These are phyloP conservation scores for Eimeria acervulina DNA, from an alignment of 169 alveolate genomes.

Conservation along the genomic window DNA sequence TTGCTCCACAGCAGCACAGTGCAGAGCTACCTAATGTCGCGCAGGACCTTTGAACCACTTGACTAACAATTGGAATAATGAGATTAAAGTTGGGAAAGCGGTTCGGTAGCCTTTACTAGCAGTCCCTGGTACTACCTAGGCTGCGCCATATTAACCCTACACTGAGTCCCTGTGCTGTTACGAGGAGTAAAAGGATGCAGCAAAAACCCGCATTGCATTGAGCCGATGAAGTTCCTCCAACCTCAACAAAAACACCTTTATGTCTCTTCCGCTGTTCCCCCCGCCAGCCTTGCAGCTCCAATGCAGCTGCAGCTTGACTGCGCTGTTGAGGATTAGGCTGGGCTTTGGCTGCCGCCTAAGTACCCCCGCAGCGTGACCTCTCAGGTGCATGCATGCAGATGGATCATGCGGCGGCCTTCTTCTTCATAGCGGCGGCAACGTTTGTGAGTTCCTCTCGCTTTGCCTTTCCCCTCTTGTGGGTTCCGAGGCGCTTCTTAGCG, in stretches of 20 bases:
- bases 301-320: slow-evolving; percentile 29
- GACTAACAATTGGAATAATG: not conserved
- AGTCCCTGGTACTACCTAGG: not conserved
- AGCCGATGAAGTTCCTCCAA: not conserved
- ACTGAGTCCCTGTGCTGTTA: not conserved
- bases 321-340: not conserved
- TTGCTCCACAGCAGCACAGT: not conserved
- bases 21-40: not conserved
- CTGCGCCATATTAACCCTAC: not conserved
- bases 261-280: not conserved
- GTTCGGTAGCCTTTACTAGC: not conserved
- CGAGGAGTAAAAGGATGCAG: not conserved
- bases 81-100: not conserved
- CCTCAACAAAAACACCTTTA: not conserved
- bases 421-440: slow-evolving; percentile 72
- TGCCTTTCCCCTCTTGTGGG: slow-evolving; percentile 99
- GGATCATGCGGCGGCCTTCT: slow-evolving; percentile 71
- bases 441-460: slow-evolving; percentile 92
- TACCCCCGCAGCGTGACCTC: not conserved
- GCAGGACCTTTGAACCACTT: not conserved
- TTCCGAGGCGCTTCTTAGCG: slow-evolving; percentile 99
- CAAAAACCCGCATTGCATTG: not conserved
- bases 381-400: not conserved
- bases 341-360: not conserved
- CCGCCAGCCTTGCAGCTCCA: not conserved